These are phyloP conservation scores for Euphorbia schlechtendalii DNA, from an alignment of 441 rosid genomes.

Conservation along the genomic window DNA sequence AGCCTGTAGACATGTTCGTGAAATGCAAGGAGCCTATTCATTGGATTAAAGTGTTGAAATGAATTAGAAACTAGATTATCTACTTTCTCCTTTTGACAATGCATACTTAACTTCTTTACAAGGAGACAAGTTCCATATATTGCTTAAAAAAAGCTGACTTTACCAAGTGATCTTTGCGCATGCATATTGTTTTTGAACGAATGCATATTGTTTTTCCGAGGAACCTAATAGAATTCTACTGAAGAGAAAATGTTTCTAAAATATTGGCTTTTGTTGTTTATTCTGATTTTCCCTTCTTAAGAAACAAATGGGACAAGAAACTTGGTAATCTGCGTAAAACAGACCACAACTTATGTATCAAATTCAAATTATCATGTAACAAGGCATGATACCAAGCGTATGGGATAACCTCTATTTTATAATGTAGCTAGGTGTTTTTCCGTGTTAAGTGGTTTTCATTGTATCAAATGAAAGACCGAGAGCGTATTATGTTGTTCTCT, in stretches of 20 bases:
- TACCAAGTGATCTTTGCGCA: background rate
- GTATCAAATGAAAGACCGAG: no score
- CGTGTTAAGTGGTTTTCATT: no score
- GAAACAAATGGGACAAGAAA: background rate
- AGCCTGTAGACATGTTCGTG: background rate
- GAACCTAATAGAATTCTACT: background rate
- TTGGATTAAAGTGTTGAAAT: background rate
- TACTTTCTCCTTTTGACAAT: no score
- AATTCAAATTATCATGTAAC: constrained; percentile 2
- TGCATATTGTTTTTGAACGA: background rate
- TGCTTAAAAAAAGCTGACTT: no score
- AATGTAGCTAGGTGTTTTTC: background rate
- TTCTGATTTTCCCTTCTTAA: background rate
- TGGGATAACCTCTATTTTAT: background rate
- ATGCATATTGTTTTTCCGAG: background rate
- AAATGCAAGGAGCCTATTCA: background rate
- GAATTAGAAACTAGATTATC: no score
- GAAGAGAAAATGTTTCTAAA: no score
- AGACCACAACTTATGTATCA: background rate
- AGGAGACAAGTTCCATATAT: no score
- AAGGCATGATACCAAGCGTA: background rate
- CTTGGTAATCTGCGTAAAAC: background rate
- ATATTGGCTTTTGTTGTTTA: no score
- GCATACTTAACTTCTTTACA: no score
- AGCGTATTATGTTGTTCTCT: no score